Base-by-base conservation (phyloP, 805 yeast species). In the Sugiyamaella floridensis region DNA sequence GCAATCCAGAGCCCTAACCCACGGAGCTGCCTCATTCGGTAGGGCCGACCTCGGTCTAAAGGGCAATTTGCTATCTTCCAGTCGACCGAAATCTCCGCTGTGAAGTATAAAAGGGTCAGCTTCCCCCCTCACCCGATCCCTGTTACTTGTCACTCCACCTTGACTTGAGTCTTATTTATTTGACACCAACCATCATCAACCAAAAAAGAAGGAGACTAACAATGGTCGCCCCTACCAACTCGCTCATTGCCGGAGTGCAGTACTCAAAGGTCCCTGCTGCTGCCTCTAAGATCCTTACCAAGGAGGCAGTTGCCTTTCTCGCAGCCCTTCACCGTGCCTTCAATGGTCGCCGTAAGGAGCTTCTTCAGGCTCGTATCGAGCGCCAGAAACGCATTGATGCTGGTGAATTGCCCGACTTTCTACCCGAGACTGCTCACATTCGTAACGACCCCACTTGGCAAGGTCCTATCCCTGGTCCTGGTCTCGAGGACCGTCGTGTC, bases 391-490 rank as follows among this genome's bases (percentile, higher is more conserved):
- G 73, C 56, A 73, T 85, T 61, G 86, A 82, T 58, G 73, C 70
- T 37, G 88, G 88, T 52, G 75, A 72, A 57, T 72, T 83, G 61
- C 88, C 87, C n/a, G 82, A 80, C 62, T 83, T 83, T 67, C 70
- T 83, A 55, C 85, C 86, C 19, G 85, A 82, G 64, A 83, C 88
- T 45, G 71, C 69, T 55, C 66, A 74, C 63, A 78, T 83, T 60
- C 76, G 88, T 63, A 79, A 82, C 44, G 85, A 83, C 66, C 77
- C 82, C 37, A 74, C 81, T 43, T 82, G 88, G 88, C 80, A 79
- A 55, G 88, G 87, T 34, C 84, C 88, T 22, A 76, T 80, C 45
- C 80, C 82, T 55, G 86, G 83, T 43, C 81, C 79, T 16, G 88
- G 88, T 18, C 75, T 82, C 53, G 78, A 75, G 63, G 88, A 83